phyloP scores from a whole-genome alignment of 2,329 filamentous ascomycete species.

The Remersonia thermophila region DNA sequence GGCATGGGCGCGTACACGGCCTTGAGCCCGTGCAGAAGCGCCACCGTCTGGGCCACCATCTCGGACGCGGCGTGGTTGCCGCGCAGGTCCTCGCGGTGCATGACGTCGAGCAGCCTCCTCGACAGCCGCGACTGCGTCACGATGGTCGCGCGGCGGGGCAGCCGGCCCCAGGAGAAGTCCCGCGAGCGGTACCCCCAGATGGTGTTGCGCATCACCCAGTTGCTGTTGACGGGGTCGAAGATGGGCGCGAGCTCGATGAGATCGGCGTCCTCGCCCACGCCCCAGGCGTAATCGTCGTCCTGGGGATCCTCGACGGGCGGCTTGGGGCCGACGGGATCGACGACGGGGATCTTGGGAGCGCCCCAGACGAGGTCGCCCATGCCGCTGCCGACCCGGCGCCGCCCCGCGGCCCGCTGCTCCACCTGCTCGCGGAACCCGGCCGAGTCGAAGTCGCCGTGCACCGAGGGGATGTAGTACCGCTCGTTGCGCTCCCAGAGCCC shows the following conservation, averaged over 20 bases:
- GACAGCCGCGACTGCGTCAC: slow-evolving; percentile 66
- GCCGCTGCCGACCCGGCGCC: slow-evolving; percentile 27
- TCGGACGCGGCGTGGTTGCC: slow-evolving; percentile 69
- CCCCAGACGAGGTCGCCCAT: slow-evolving; percentile 52
- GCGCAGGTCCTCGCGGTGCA: slow-evolving; percentile 64
- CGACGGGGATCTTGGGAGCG: slow-evolving; percentile 43
- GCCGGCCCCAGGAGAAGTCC: slow-evolving; percentile 36
- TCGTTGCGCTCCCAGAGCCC: slow-evolving; percentile 63
- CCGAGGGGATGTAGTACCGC: slow-evolving; percentile 58
- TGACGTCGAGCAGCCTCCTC: slow-evolving; percentile 57
- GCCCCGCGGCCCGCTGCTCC: slow-evolving; percentile 24
- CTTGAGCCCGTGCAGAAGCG: slow-evolving; percentile 67
- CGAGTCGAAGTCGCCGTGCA: slow-evolving; percentile 55
- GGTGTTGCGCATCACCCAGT: slow-evolving; percentile 59
- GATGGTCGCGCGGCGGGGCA: slow-evolving; percentile 64
- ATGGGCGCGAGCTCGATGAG: slow-evolving; percentile 57
- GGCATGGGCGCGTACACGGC: slow-evolving; percentile 68
- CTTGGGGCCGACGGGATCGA: slow-evolving; percentile 44
- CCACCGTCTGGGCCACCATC: slow-evolving; percentile 64
- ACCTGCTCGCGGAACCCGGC: slow-evolving; percentile 52
- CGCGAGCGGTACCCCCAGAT: slow-evolving; percentile 52
- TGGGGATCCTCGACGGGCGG: slow-evolving; percentile 15
- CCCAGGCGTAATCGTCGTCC: slow-evolving; percentile 21
- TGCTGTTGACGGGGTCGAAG: slow-evolving; percentile 60
- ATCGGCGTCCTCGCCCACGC: slow-evolving; percentile 22